Base-by-base conservation (phyloP, 352 stramenopile genomes). In the Pythium volutum region DNA sequence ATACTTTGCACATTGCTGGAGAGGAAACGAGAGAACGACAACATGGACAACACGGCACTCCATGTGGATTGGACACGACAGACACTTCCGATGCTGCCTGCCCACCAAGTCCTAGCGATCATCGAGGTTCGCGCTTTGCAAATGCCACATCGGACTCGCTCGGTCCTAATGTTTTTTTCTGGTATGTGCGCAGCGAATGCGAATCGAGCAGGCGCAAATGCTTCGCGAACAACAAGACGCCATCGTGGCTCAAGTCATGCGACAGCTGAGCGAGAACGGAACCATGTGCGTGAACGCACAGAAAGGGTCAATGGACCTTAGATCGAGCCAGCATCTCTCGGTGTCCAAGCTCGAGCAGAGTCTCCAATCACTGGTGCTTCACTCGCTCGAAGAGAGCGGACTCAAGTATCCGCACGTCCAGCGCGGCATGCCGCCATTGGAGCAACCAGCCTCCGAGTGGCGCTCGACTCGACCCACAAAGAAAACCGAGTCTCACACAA, bases 221-320 rank as follows among this genome's bases (percentile, higher is more conserved):
- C 64, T 91, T 0, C 45, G 77, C 29, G 69, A 84, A 29, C 77
- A 91, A 53, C 70, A 79, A 51, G 69, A 79, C 41, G 65, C 58
- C 0, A 88, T 91, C 33, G 74, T 91, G 10, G 76, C 81, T 47
- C 74, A 87, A 61, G 79, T 91, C 12, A 60, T 91, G 52, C 41
- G 75, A 29, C 80, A 45, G 33, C 71, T 91, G n/a, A 66, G 69
- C 27, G 67, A 67, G 3, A 75, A 67, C 25, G 74, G 74, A 20
- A n/a, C 41, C 22, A 23, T 41, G 2, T 18, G 10, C 7, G 16
- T 11, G 10, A 11, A 45, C 51, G 39, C 9, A n/a, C 55, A 11
- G 36, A 45, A 48, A 14, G 29, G 23, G 8, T 4, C 25, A 23
- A 41, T 3, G 25, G 11, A n/a, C 3, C 16, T 10, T n/a, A n/a